phyloP scores from a whole-genome alignment of 805 yeast genomes.

The Candida ficus region DNA sequence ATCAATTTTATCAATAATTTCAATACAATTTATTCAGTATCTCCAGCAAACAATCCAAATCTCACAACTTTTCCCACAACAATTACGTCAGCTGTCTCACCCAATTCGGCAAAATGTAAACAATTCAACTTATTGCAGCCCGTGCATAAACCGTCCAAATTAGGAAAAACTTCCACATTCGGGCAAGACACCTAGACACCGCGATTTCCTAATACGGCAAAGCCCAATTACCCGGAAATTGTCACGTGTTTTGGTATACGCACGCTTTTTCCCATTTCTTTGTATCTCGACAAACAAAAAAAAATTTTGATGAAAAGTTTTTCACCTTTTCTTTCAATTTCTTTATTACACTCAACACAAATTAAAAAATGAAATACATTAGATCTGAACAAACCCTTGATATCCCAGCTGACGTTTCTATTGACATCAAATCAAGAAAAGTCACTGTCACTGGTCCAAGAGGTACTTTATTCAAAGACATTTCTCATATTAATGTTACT shows the following conservation, averaged over 20 bases:
- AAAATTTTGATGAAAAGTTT: not conserved
- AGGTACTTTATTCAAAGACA: constrained; percentile 86
- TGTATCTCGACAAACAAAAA: too few relatives aligned
- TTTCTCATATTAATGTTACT: constrained; percentile 92
- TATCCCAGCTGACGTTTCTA: constrained; percentile 89
- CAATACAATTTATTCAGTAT: too few relatives aligned
- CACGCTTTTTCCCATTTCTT: too few relatives aligned
- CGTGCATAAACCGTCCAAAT: too few relatives aligned
- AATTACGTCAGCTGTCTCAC: constrained; percentile 1
- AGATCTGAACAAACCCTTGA: constrained; percentile 80
- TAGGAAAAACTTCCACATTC: not conserved
- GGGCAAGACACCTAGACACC: too few relatives aligned
- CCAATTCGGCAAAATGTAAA: not conserved
- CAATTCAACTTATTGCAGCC: not conserved
- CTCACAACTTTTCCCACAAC: too few relatives aligned
- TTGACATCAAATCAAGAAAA: constrained; percentile 85
- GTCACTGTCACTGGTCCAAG: constrained; percentile 96
- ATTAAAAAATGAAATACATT: constrained; percentile 85
- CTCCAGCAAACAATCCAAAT: not conserved
- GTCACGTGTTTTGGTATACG: too few relatives aligned
- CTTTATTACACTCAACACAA: not conserved
- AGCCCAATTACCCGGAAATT: too few relatives aligned
- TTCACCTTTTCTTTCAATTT: not conserved
- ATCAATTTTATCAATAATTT: too few relatives aligned
- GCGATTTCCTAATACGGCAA: too few relatives aligned